A percentile compares a stretch with the other conserved stretches of the same genome.
phyloP scores from a whole-genome alignment of 2,329 filamentous ascomycete genomes.

The Emericellopsis atlantica region DNA sequence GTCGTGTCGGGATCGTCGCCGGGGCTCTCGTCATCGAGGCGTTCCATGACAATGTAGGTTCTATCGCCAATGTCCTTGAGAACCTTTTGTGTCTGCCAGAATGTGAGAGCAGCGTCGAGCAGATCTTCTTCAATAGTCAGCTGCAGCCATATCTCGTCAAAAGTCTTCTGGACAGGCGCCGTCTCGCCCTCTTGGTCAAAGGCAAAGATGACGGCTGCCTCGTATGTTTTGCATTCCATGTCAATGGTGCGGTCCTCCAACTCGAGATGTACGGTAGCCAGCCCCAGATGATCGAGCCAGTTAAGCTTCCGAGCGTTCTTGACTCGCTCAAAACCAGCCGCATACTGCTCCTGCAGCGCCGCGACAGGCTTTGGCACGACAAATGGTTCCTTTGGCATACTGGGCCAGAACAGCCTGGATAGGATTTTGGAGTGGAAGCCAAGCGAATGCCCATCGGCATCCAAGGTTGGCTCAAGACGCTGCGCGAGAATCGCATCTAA shows the following conservation, averaged over 20 bases:
- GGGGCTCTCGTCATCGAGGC: slow-evolving; percentile 19
- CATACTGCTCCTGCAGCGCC: slow-evolving; percentile 57
- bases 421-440: slow-evolving; percentile 72
- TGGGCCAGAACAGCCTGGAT: slow-evolving; percentile 88
- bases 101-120: slow-evolving; percentile 51
- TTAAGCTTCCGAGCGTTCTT: slow-evolving; percentile 78
- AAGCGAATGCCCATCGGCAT: slow-evolving; percentile 7
- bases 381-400: slow-evolving; percentile 59
- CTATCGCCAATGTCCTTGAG: slow-evolving; percentile 42
- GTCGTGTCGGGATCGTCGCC: slow-evolving; percentile 8
- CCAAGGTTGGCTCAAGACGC: slow-evolving; percentile 10
- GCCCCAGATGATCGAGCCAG: slow-evolving; percentile 76
- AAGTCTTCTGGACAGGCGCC: slow-evolving; percentile 25
- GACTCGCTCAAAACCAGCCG: slow-evolving; percentile 61
- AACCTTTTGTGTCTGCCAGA: slow-evolving; percentile 60
- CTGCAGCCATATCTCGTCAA: slow-evolving; percentile 39
- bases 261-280: slow-evolving; percentile 69
- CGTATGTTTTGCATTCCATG: slow-evolving; percentile 67
- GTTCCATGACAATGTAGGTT: slow-evolving; percentile 57
- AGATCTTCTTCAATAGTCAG: slow-evolving; percentile 67
- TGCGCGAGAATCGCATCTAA: slow-evolving; percentile 58
- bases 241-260: slow-evolving; percentile 66
- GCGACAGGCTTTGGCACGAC: slow-evolving; percentile 45
- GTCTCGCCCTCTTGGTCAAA: slow-evolving; percentile 45
- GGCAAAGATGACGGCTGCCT: slow-evolving; percentile 76